Conservation (phyloP, 148 eudicot species). For the Diospyros lotus region DNA sequence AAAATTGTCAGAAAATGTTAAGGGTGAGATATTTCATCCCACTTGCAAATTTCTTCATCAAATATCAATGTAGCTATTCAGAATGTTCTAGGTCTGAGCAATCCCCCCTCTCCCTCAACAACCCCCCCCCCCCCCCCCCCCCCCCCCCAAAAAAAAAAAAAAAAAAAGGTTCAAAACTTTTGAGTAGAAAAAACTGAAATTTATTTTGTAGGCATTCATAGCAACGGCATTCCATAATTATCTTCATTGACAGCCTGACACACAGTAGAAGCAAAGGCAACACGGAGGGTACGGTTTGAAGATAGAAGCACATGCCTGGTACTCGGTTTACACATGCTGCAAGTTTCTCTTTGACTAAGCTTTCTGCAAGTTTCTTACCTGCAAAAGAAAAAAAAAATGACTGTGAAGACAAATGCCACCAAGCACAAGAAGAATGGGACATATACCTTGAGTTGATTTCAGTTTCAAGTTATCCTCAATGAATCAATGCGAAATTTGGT, state of each 20-base stretch:
- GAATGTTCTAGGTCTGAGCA: neutral
- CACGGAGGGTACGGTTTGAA: neutral
- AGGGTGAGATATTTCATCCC: neutral
- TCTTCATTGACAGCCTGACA: neutral
- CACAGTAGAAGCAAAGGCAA: neutral
- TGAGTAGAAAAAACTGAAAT: neutral
- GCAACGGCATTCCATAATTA: neutral
- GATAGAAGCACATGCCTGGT: constrained; percentile 55
- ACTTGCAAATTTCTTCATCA: neutral
- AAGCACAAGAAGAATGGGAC: too few species aligned
- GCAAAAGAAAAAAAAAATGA: constrained; percentile 6
- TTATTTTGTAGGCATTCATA: neutral
- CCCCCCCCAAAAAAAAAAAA: too few species aligned
- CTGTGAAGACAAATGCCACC: too few species aligned
- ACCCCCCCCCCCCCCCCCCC: too few species aligned
- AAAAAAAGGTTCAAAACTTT: neutral
- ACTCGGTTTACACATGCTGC: constrained; percentile 96
- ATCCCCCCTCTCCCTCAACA: too few species aligned
- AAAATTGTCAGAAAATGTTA: neutral
- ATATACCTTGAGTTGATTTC: too few species aligned
- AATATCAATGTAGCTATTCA: neutral
- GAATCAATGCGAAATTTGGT: too few species aligned
- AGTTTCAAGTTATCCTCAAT: too few species aligned
- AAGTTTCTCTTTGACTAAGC: constrained; percentile 87
- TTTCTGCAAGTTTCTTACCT: constrained; percentile 86